Evolutionary conservation across 768 basidiomycete genomes (phyloP).

Genomic region (Pleurotus tuoliensis): DNA sequence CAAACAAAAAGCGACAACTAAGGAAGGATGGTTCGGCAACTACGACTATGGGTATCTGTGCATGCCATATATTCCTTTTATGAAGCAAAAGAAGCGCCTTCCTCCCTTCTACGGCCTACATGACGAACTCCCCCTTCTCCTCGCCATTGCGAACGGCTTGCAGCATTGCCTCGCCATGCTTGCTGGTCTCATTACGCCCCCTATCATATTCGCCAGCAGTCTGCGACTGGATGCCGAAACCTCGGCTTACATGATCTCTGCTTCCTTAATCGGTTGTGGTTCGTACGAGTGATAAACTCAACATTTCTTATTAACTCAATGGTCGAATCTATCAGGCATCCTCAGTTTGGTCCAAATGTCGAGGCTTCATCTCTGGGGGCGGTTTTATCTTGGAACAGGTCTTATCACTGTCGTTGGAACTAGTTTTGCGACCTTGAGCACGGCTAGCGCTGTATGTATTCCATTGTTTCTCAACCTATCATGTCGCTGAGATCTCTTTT

Average conservation of each 20-base stretch:
- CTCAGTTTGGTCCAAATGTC: slow-evolving; percentile 80
- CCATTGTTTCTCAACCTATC: no score
- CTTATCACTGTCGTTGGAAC: slow-evolving; percentile 79
- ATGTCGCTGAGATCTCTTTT: no score
- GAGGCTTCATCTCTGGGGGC: slow-evolving; percentile 51
- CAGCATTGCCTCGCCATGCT: slow-evolving; percentile 82
- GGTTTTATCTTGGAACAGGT: slow-evolving; percentile 77
- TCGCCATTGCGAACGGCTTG: slow-evolving; percentile 70
- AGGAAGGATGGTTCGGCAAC: slow-evolving; percentile 78
- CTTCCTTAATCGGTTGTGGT: slow-evolving; percentile 79
- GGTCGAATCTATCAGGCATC: slow-evolving; percentile 45
- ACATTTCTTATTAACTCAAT: background rate
- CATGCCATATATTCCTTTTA: slow-evolving; percentile 62
- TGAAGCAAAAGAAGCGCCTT: slow-evolving; percentile 27
- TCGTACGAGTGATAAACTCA: background rate
- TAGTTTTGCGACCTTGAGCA: slow-evolving; percentile 74
- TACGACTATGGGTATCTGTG: slow-evolving; percentile 80
- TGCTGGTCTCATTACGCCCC: slow-evolving; percentile 78
- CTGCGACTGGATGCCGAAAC: slow-evolving; percentile 54
- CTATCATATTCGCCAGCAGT: slow-evolving; percentile 71
- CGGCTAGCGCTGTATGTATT: slow-evolving; percentile 55
- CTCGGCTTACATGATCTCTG: slow-evolving; percentile 77
- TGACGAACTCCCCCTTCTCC: slow-evolving; percentile 64
- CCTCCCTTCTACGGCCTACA: slow-evolving; percentile 79
- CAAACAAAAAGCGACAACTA: slow-evolving; percentile 23